Evolutionary conservation across 371 early-diverging fungal genomes (phyloP).

Genomic region (Mucor ambiguus): DNA sequence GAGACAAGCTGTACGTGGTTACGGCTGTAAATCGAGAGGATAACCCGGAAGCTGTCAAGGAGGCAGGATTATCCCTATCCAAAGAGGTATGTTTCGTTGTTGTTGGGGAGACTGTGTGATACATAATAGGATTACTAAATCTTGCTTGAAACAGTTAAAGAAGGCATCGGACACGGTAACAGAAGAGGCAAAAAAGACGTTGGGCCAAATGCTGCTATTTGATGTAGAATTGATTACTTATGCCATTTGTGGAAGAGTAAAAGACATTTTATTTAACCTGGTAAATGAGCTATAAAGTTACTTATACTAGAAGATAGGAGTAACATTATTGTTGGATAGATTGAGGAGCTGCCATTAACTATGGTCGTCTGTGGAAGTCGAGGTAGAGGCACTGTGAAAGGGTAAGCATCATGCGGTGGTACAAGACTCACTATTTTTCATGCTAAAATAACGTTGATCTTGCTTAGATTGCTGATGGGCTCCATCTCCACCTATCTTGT

Average conservation of each 20-base stretch:
- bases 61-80: slow-evolving; percentile 28
- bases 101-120: too few relatives aligned
- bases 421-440: background rate
- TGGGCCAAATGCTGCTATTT: slow-evolving; percentile 45
- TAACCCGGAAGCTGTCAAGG: slow-evolving; percentile 34
- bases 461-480: slow-evolving; percentile 47
- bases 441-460: background rate
- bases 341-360: slow-evolving; percentile 49
- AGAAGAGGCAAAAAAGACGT: slow-evolving; percentile 31
- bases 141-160: slow-evolving; percentile 19
- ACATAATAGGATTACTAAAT: background rate
- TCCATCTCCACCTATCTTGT: slow-evolving; percentile 61
- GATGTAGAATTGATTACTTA: slow-evolving; percentile 52
- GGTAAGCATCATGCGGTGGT: slow-evolving; percentile 33
- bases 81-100: slow-evolving; percentile 22
- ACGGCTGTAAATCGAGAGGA: slow-evolving; percentile 53
- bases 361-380: slow-evolving; percentile 64
- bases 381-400: slow-evolving; percentile 59
- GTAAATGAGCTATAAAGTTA: slow-evolving; percentile 14
- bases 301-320: background rate
- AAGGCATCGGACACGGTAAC: slow-evolving; percentile 33
- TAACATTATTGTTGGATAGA: slow-evolving; percentile 25
- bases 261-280: slow-evolving; percentile 44
- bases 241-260: slow-evolving; percentile 55
- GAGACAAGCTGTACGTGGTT: slow-evolving; percentile 55